A percentile compares a stretch with the other conserved stretches of the same genome.
These are phyloP conservation scores for grape (Vitis vinifera) DNA, from an alignment of 164 flowering plant species.

Conservation along the genomic window ASM3070453v1 NC_081813.1:2228001-2228500, in stretches of 20 bases:
- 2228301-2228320: constrained; percentile 70
- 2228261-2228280: constrained; percentile 81
- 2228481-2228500: constrained; percentile 75
- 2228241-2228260: constrained; percentile 95
- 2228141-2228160: constrained; percentile 34
- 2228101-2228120: constrained; percentile 17
- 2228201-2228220: constrained; percentile 40
- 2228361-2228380: background rate
- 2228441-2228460: constrained; percentile 87
- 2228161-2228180: constrained; percentile 66
- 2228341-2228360: background rate
- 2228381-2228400: background rate
- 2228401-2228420: constrained; percentile 63
- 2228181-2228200: constrained; percentile 39
- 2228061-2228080: constrained; percentile 61
- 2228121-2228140: constrained; percentile 1
- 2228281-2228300: constrained; percentile 82
- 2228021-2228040: constrained; percentile 61
- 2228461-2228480: constrained; percentile 88
- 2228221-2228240: constrained; percentile 55
- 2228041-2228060: constrained; percentile 76
- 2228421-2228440: constrained; percentile 80
- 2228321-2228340: constrained; percentile 39
- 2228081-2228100: constrained; percentile 65
- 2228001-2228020: constrained; percentile 81